These are phyloP conservation scores for Solanum pennellii DNA, from an alignment of 257 asterid species.

Conservation along the genomic window DNA sequence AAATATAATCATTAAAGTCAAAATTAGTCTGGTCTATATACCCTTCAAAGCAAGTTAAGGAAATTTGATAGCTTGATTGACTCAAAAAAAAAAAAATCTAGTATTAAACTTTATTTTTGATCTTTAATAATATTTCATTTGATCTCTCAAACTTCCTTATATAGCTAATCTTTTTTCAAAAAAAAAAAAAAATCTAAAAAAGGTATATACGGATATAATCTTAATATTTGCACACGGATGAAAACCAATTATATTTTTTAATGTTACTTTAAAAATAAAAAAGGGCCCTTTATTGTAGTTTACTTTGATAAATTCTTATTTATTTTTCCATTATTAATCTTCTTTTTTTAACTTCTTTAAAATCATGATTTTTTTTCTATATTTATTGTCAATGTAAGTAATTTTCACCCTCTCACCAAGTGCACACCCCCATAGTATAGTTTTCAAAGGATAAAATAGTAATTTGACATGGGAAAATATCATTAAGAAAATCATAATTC, in stretches of 20 bases:
- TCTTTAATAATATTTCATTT: background rate
- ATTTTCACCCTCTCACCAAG: background rate
- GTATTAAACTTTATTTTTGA: background rate
- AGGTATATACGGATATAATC: background rate
- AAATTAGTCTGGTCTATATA: background rate
- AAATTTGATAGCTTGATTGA: background rate
- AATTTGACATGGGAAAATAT: background rate
- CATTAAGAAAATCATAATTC: background rate
- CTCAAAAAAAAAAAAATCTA: background rate
- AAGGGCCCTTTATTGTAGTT: background rate
- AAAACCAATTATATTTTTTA: too few relatives aligned
- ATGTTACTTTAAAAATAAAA: too few relatives aligned
- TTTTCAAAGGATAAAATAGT: background rate
- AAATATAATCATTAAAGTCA: background rate
- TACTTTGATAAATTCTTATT: too few relatives aligned
- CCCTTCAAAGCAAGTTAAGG: background rate
- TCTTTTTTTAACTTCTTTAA: too few relatives aligned
- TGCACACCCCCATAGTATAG: background rate
- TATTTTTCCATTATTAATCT: background rate
- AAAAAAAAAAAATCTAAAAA: too few relatives aligned
- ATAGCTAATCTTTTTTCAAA: background rate
- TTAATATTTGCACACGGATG: background rate
- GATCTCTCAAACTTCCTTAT: background rate
- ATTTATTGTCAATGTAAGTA: background rate
- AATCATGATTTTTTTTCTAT: too few relatives aligned